These are phyloP conservation scores for Curvularia sp. DNA, from an alignment of 2,329 filamentous ascomycete genomes.

Conservation along the genomic window DNA sequence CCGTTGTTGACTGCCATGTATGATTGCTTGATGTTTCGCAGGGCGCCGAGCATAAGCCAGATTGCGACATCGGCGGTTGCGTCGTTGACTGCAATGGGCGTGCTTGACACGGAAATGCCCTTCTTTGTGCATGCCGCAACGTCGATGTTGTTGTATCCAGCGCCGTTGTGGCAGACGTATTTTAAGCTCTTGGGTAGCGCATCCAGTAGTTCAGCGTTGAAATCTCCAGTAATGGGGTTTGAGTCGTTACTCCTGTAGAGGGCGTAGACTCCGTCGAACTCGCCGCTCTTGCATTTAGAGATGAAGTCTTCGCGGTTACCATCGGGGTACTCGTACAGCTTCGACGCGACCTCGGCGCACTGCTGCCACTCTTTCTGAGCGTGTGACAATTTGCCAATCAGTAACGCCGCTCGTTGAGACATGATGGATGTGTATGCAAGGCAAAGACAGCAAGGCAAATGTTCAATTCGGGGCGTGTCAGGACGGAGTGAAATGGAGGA, in stretches of 20 bases:
- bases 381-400: slow-evolving; percentile 57
- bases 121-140: slow-evolving; percentile 60
- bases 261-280: slow-evolving; percentile 63
- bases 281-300: slow-evolving; percentile 60
- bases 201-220: slow-evolving; percentile 55
- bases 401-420: slow-evolving; percentile 51
- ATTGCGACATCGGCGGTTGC: slow-evolving; percentile 60
- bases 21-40: slow-evolving; percentile 58
- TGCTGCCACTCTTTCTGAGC: slow-evolving; percentile 58
- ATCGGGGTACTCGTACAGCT: slow-evolving; percentile 59
- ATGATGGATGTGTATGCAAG: slow-evolving; percentile 25
- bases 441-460: background rate
- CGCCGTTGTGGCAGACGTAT: slow-evolving; percentile 59
- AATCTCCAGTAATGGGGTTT: slow-evolving; percentile 58
- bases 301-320: slow-evolving; percentile 65
- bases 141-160: slow-evolving; percentile 68
- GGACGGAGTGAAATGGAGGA: background rate
- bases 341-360: slow-evolving; percentile 42
- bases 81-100: slow-evolving; percentile 59
- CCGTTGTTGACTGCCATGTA: slow-evolving; percentile 57
- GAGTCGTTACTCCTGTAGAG: slow-evolving; percentile 67
- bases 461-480: background rate
- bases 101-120: slow-evolving; percentile 56
- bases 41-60: slow-evolving; percentile 60
- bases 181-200: slow-evolving; percentile 54